These are phyloP conservation scores for Lodderomyces pseudojiufengensis DNA, from an alignment of 1,139 yeast species.

Conservation along the genomic window DNA sequence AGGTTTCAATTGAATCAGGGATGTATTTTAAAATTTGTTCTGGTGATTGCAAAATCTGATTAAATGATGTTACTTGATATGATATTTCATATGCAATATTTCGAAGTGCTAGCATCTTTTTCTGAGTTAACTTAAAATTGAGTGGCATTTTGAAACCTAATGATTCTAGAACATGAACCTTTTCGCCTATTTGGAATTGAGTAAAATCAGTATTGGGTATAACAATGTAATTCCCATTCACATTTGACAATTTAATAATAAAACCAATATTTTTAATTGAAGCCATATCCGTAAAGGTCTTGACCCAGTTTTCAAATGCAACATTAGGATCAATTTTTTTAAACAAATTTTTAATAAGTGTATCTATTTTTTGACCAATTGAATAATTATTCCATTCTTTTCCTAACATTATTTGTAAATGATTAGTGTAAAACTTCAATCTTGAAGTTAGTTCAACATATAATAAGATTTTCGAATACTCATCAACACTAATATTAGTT, in stretches of 20 bases:
- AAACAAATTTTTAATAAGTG: slow-evolving; percentile 45
- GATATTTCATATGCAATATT: slow-evolving; percentile 56
- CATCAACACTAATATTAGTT: not conserved
- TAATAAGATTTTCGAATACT: slow-evolving; percentile 14
- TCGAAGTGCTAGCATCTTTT: slow-evolving; percentile 45
- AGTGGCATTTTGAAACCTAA: slow-evolving; percentile 61
- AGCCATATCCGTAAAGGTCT: slow-evolving; percentile 10
- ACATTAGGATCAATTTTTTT: slow-evolving; percentile 43
- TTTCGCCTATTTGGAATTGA: slow-evolving; percentile 45
- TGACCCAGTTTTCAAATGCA: slow-evolving; percentile 49
- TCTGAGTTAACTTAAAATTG: slow-evolving; percentile 28
- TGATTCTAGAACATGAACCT: slow-evolving; percentile 49
- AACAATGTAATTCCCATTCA: slow-evolving; percentile 17
- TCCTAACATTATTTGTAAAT: slow-evolving; percentile 47
- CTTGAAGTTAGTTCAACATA: slow-evolving; percentile 22
- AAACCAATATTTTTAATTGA: slow-evolving; percentile 12
- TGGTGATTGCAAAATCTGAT: slow-evolving; percentile 19
- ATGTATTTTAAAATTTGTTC: slow-evolving; percentile 35
- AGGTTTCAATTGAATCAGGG: slow-evolving; percentile 29
- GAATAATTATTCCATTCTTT: slow-evolving; percentile 71
- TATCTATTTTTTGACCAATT: slow-evolving; percentile 61
- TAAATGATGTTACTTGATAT: slow-evolving; percentile 37
- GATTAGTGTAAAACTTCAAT: slow-evolving; percentile 19
- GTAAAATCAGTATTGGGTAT: slow-evolving; percentile 51
- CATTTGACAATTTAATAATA: slow-evolving; percentile 11